A percentile compares a stretch with the other conserved stretches of the same genome.
phyloP scores from a whole-genome alignment of 805 yeast genomes.

The Saccharomycopsis sp. region DNA sequence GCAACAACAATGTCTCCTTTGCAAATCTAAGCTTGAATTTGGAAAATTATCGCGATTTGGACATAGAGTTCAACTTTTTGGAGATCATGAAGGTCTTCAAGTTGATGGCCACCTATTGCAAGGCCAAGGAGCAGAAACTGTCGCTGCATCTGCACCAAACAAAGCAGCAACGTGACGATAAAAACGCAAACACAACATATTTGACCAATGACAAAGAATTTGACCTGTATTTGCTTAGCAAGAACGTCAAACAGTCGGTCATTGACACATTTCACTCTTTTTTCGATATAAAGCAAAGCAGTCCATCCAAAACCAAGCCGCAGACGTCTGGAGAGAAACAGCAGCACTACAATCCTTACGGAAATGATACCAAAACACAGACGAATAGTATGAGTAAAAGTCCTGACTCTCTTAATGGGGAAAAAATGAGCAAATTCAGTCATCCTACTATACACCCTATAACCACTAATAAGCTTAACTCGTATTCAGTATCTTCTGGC shows the following conservation, averaged over 20 bases:
- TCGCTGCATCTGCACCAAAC: not conserved
- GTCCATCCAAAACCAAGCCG: not conserved
- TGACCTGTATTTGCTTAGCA: slow-evolving; percentile 9
- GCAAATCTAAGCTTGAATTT: slow-evolving; percentile 51
- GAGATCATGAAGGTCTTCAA: slow-evolving; percentile 20
- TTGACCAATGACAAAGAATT: slow-evolving; percentile 8
- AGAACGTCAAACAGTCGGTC: slow-evolving; percentile 11
- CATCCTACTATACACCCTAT: not conserved
- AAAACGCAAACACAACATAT: slow-evolving; percentile 1
- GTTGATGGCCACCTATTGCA: slow-evolving; percentile 12
- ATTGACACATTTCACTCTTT: slow-evolving; percentile 15
- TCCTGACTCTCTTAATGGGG: not conserved
- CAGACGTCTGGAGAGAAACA: not conserved
- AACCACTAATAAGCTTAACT: not conserved
- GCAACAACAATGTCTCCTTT: slow-evolving; percentile 35
- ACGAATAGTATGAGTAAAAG: not conserved
- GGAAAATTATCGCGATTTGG: slow-evolving; percentile 53
- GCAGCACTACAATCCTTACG: not conserved
- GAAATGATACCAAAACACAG: not conserved
- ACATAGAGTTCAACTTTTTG: slow-evolving; percentile 46
- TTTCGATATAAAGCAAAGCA: slow-evolving; percentile 9
- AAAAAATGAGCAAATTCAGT: not conserved
- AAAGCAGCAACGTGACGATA: not conserved
- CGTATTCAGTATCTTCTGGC: not conserved
- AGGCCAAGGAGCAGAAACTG: not conserved